Base-by-base conservation (phyloP, 805 yeast species). In the Starmera amethionina region DNA sequence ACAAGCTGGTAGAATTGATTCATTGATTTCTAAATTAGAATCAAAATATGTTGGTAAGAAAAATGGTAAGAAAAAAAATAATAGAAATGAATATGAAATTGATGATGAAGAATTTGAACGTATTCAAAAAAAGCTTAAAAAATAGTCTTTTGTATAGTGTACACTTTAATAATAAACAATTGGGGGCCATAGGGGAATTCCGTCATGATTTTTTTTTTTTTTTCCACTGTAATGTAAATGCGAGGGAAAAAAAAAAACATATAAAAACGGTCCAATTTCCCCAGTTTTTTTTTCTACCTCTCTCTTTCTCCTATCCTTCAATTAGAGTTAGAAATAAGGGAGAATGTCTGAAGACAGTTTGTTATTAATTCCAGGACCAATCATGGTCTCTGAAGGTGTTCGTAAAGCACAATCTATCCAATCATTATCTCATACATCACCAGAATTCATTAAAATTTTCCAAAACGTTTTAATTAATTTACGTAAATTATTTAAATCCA, bases 341-440 rank as follows among this genome's bases (percentile, higher is more conserved):
- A 41, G 22, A 32, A 44, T 47, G 53, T 42, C 50, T 10, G 36
- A 55, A 10, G 42, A 65, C 46, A 55, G 64, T 28, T 54, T 73
- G 36, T 57, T 77, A 34, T 66, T 85, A 67, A 82, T 85, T 49
- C 93, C 95, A 15, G 95, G 95, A 32, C 95, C 95, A 45, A 79
- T 86, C 55, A 86, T 81, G 62, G 79, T 90, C 63, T 78, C 88
- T 38, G 86, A 83, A 48, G 73, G 67, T 38, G 97, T 89, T 37
- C 75, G 83, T 52, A 64, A 66, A 30, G 94, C 96, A 34, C 80
- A 82, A 82, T 67, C 85, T 32, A 78, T 83, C 33, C 93, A 89
- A 32, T 79, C 95, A 4, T 77, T 83, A 52, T 80, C 95, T n/a
- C 97, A 89, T 63, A 85, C 95, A 33, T 77, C 89, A 10, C 88